These are phyloP conservation scores for Quercus bicolor DNA, from an alignment of 306 rosid genomes.

Conservation along the genomic window DNA sequence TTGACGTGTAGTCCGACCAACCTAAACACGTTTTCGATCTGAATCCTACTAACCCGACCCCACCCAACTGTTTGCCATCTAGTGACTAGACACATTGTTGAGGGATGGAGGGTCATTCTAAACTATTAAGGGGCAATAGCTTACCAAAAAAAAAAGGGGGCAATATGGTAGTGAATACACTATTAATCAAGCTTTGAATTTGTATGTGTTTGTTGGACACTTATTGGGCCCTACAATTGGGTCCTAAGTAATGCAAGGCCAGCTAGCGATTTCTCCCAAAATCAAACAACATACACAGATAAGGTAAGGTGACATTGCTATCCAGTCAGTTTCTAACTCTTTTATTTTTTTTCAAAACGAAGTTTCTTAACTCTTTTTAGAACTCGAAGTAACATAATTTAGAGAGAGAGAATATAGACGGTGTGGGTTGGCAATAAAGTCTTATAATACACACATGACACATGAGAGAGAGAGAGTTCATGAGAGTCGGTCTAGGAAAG, in stretches of 20 bases:
- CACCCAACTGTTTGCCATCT: too few relatives aligned
- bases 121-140: too few relatives aligned
- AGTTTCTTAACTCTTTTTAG: constrained; percentile 29
- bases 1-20: too few relatives aligned
- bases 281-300: constrained; percentile 25
- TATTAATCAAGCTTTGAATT: not conserved
- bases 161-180: not conserved
- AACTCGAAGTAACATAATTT: constrained; percentile 24
- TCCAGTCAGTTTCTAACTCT: constrained; percentile 18
- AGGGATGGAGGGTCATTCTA: too few relatives aligned
- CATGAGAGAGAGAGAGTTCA: constrained; percentile 16
- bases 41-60: too few relatives aligned
- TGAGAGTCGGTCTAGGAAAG: constrained; percentile 50
- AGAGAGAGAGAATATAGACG: constrained; percentile 25
- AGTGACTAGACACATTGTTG: too few relatives aligned
- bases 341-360: not conserved
- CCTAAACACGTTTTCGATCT: too few relatives aligned
- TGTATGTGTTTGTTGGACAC: not conserved
- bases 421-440: not conserved
- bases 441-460: not conserved
- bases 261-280: constrained; percentile 17
- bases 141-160: too few relatives aligned
- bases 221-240: constrained; percentile 11
- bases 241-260: constrained; percentile 9
- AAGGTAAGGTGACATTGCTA: constrained; percentile 27